Evolutionary conservation across 305 asterid genomes (phyloP).

Genomic region (Fraxinus greggii): DNA sequence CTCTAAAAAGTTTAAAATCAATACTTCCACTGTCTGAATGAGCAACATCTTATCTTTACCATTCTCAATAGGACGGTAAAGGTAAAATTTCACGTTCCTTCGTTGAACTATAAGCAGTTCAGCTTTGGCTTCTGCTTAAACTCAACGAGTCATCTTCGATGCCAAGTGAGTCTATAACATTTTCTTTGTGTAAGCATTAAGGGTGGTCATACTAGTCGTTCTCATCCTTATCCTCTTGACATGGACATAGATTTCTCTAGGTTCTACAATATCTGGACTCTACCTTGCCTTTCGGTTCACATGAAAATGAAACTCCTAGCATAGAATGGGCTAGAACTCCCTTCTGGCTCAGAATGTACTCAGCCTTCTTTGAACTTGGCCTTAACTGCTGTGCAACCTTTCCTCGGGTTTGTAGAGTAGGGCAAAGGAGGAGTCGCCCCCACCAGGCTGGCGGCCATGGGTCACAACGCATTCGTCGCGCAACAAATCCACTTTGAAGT

Average conservation of each 20-base stretch:
- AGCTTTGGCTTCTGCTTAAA: not conserved
- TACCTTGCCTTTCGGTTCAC: not conserved
- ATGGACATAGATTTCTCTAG: not conserved
- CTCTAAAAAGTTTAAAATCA: too few relatives aligned
- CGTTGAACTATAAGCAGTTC: not conserved
- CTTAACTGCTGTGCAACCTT: not conserved
- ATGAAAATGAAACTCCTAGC: not conserved
- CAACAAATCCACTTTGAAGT: not conserved
- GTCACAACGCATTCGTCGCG: not conserved
- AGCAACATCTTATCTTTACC: not conserved
- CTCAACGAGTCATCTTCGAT: not conserved
- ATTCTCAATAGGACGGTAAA: not conserved
- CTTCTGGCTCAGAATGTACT: too few relatives aligned
- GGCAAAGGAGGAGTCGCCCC: not conserved
- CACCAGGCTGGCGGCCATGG: not conserved
- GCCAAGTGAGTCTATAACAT: not conserved
- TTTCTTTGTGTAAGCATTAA: not conserved
- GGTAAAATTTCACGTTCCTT: too few relatives aligned
- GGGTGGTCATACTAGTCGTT: not conserved
- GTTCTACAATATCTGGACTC: not conserved
- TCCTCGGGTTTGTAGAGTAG: not conserved
- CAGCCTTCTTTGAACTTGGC: too few relatives aligned
- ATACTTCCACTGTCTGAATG: not conserved
- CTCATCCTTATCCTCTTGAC: not conserved
- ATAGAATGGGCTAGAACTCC: not conserved